These are phyloP conservation scores for Aspergillus egyptiacus DNA, from an alignment of 495 filamentous ascomycete species.

Conservation along the genomic window DNA sequence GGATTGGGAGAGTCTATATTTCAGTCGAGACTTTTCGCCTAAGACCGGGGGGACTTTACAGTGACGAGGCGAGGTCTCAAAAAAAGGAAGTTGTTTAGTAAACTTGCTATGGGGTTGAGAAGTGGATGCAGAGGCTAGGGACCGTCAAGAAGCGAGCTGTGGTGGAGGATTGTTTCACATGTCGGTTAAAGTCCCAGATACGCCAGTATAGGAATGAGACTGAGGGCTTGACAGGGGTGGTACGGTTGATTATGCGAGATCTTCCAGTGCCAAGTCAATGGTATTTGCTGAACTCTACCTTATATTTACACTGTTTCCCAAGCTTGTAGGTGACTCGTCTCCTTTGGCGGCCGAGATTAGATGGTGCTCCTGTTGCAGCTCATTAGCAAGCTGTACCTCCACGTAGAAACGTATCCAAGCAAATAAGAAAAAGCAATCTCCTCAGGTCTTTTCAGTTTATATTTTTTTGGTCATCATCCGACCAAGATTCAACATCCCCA, in stretches of 20 bases:
- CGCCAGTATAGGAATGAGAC: no score
- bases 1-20: neutral
- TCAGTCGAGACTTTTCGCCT: neutral
- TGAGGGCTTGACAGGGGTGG: no score
- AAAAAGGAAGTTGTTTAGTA: no score
- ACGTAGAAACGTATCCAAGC: neutral
- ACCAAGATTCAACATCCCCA: slow-evolving; percentile 26
- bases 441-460: slow-evolving; percentile 60
- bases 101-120: neutral
- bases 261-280: no score
- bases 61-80: neutral
- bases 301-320: no score
- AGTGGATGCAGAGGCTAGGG: neutral
- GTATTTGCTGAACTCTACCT: slow-evolving; percentile 7
- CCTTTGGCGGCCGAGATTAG: neutral
- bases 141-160: neutral
- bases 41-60: neutral
- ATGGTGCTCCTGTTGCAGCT: neutral
- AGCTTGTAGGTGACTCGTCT: no score
- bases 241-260: no score
- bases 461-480: slow-evolving; percentile 45
- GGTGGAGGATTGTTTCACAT: no score
- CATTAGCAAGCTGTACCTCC: neutral
- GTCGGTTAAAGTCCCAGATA: no score
- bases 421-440: slow-evolving; percentile 20